Percentiles rank a stretch among this genome's conserved stretches.
phyloP scores from a whole-genome alignment of 2,329 filamentous ascomycete genomes.

The Fusarium pseudoanthophilum region DNA sequence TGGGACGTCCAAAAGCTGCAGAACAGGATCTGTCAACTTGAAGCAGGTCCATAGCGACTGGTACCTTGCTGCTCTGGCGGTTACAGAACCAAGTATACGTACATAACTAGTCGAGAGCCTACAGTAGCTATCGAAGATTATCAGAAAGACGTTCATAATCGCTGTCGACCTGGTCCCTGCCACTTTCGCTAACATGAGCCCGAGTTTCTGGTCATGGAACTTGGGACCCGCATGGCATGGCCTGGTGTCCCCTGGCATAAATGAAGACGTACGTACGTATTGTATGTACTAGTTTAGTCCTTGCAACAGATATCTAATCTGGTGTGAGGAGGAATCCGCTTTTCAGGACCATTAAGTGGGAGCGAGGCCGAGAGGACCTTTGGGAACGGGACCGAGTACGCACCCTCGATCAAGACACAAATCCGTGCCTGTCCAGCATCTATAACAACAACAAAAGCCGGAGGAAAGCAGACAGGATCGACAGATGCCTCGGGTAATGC shows the following conservation, averaged over 20 bases:
- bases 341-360: constrained; percentile 14
- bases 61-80: constrained; percentile 20
- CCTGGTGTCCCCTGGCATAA: constrained; percentile 30
- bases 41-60: constrained; percentile 16
- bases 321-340: constrained; percentile 32
- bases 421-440: constrained; percentile 17
- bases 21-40: background rate
- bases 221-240: constrained; percentile 39
- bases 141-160: constrained; percentile 26
- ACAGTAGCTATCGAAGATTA: constrained; percentile 2
- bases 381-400: constrained; percentile 18
- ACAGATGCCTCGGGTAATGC: constrained; percentile 35
- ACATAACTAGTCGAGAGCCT: background rate
- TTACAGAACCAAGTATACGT: constrained; percentile 14
- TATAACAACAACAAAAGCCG: constrained; percentile 19
- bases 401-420: constrained; percentile 27
- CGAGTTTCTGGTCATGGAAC: constrained; percentile 43
- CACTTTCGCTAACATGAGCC: constrained; percentile 42
- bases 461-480: constrained; percentile 34
- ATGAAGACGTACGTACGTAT: constrained; percentile 8
- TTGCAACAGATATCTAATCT: constrained; percentile 35
- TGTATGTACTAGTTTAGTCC: constrained; percentile 21
- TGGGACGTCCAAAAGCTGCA: background rate
- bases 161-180: constrained; percentile 36
- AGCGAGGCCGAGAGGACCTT: background rate